Base-by-base conservation (phyloP, 805 yeast genomes). In the Dipodascus geniculatus region DNA sequence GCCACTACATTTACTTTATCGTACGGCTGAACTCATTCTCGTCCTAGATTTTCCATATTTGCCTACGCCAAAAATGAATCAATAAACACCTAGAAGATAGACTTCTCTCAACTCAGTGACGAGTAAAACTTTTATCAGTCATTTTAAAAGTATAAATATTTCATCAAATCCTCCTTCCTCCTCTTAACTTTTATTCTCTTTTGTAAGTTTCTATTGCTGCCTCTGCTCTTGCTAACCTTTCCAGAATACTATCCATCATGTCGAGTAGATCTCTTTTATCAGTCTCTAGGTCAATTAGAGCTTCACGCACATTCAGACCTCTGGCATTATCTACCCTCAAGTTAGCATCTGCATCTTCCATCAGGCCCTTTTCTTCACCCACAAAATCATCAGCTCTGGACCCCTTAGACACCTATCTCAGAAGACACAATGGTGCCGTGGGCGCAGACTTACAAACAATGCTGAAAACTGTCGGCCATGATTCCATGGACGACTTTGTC, bases 401-500 rank as follows among this genome's bases (percentile, higher is more conserved):
- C 42, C 76, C 78, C 2, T 73, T 87, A 54, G 99, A 93, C 65
- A 83, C 93, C 1, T 93, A 91, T 68, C 79, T 85, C 51, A 80
- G 95, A 64, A 86, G 98, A 63, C 99, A 93, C 69, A 73, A 91
- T 55, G 99, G 99, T 11, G 61, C 72, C 4, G 88, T 95, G 22
- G 82, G 86, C 0, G 62, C 59, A 0, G 81, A 87, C 58, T 85
- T 85, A 19, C 63, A 69, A 17, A 67, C 70, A 31, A 88, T 91
- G 96, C 75, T 93, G 52, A 56, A 68, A 2, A 67, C 75, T 9
- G 73, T 90, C 52, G 90, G 88, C 1, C 81, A 81, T 65, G 58
- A 69, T 0, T 85, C 87, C 65, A 67, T 91, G 52, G 82, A 82
- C 52, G 78, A 80, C 48, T 90, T 93, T 62, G 78, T 91, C 50